Percentiles rank a stretch among this genome's conserved stretches.
Evolutionary conservation across 2,329 filamentous ascomycete genomes (phyloP).

Genomic region (Nigrospora osmanthi): DNA sequence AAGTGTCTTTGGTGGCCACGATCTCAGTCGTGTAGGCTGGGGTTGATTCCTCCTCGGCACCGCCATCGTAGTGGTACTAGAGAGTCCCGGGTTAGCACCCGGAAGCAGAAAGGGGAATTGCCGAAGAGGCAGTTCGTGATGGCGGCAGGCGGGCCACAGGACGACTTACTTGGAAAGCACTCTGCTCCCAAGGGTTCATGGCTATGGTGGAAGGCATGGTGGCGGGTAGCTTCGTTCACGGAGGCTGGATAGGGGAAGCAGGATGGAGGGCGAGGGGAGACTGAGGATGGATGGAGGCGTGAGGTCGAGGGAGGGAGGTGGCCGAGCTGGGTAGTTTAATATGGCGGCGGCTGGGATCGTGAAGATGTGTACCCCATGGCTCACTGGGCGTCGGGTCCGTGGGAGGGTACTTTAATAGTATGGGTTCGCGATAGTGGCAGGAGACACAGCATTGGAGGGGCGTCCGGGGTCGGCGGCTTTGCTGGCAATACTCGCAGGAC

Average conservation of each 20-base stretch:
- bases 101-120: neutral
- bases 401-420: slow-evolving; percentile 1
- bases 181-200: slow-evolving; percentile 23
- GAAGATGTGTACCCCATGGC: too few relatives aligned
- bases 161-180: slow-evolving; percentile 20
- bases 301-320: too few relatives aligned
- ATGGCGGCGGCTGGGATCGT: too few relatives aligned
- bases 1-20: too few relatives aligned
- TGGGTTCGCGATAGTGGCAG: too few relatives aligned
- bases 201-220: slow-evolving; percentile 6
- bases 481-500: too few relatives aligned
- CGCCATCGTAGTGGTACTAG: slow-evolving; percentile 8
- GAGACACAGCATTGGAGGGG: too few relatives aligned
- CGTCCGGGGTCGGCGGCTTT: too few relatives aligned
- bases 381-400: neutral
- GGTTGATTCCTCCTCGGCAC: neutral
- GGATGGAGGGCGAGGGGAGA: too few relatives aligned
- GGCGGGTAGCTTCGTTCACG: neutral
- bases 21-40: neutral
- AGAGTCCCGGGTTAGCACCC: neutral
- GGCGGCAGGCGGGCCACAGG: neutral
- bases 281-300: too few relatives aligned
- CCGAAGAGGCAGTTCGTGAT: slow-evolving; percentile 12
- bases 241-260: neutral
- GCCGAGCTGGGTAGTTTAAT: too few relatives aligned